Conservation (phyloP, 192 early-diverging fungal genomes). For the Hyaloraphidium curvatum region DNA sequence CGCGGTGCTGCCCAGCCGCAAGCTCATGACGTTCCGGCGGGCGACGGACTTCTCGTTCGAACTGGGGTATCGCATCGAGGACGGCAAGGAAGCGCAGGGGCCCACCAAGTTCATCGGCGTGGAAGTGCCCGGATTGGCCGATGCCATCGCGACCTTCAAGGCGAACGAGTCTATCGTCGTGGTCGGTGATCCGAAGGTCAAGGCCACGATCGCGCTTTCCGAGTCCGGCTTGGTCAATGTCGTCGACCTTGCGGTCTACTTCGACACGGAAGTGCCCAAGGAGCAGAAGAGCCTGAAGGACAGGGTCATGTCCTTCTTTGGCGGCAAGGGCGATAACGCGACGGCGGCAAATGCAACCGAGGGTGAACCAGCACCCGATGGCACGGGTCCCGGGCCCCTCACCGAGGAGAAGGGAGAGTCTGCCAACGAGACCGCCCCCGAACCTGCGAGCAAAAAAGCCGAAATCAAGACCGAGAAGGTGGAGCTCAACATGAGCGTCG, state of each 20-base stretch:
- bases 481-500: background rate
- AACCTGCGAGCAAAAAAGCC: background rate
- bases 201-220: slow-evolving; percentile 55
- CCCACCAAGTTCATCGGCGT: slow-evolving; percentile 30
- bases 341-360: background rate
- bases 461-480: background rate
- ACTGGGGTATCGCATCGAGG: slow-evolving; percentile 31
- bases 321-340: slow-evolving; percentile 10
- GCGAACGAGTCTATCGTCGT: slow-evolving; percentile 15
- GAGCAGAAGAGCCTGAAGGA: slow-evolving; percentile 12
- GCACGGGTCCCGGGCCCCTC: too few species aligned
- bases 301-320: slow-evolving; percentile 46
- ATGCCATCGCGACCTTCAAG: slow-evolving; percentile 44
- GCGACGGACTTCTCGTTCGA: slow-evolving; percentile 56
- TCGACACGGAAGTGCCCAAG: slow-evolving; percentile 27
- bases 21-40: slow-evolving; percentile 70
- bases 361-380: background rate
- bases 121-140: slow-evolving; percentile 47
- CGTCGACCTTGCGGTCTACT: slow-evolving; percentile 28
- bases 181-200: slow-evolving; percentile 53
- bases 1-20: slow-evolving; percentile 54
- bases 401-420: background rate
- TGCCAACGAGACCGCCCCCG: background rate
- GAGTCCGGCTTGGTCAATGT: slow-evolving; percentile 55
- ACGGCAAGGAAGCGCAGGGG: slow-evolving; percentile 7